Evolutionary conservation across 257 asterid species (phyloP).

Genomic region (Mitragyna speciosa): DNA sequence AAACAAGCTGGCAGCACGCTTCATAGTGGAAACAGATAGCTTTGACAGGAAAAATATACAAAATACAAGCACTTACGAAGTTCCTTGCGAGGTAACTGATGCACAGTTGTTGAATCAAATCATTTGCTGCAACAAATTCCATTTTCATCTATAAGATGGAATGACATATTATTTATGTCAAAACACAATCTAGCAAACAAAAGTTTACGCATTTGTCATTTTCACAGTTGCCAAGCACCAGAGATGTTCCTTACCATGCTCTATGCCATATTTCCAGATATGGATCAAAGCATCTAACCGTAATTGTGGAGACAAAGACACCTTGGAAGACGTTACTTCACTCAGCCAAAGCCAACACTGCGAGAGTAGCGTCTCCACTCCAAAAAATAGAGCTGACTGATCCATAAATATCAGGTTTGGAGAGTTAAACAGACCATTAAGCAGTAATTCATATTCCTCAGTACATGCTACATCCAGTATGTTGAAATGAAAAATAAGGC

Average conservation of each 20-base stretch:
- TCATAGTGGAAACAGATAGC: neutral
- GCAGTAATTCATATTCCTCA: neutral
- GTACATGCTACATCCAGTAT: neutral
- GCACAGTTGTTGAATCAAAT: conserved; percentile 50
- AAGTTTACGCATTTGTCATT: neutral
- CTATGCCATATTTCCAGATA: conserved; percentile 66
- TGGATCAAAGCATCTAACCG: conserved; percentile 48
- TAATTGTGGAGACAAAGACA: conserved; percentile 41
- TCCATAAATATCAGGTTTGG: conserved; percentile 5
- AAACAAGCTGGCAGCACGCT: neutral
- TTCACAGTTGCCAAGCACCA: conserved; percentile 12
- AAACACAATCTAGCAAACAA: conserved; percentile 1
- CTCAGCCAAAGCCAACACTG: conserved; percentile 66
- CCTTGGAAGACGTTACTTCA: conserved; percentile 47
- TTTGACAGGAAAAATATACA: conserved; percentile 8
- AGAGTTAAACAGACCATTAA: neutral
- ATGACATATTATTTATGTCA: conserved; percentile 33
- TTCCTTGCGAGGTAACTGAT: conserved; percentile 70
- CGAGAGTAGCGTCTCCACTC: conserved; percentile 66
- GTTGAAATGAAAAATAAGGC: neutral
- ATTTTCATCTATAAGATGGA: conserved; percentile 64
- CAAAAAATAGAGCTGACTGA: conserved; percentile 85
- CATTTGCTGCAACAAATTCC: conserved; percentile 77
- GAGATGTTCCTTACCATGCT: conserved; percentile 48
- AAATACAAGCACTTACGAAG: conserved; percentile 61